Conservation (phyloP, 176 grass and related monocot genomes). For the Aegilops sharonensis region DNA sequence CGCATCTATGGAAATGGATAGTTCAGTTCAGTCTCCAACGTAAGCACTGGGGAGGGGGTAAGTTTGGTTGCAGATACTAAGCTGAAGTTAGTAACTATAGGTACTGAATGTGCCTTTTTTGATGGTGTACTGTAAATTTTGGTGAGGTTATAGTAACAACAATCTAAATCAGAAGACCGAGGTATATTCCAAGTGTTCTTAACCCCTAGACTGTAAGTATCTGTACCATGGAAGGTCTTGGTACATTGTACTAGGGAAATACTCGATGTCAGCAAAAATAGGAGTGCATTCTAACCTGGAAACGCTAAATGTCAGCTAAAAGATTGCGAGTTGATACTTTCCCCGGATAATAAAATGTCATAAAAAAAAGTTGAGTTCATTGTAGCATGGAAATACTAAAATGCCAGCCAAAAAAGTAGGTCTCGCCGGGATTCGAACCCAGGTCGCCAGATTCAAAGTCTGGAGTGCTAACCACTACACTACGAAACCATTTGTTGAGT, state of each 20-base stretch:
- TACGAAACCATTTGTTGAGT: constrained; percentile 15
- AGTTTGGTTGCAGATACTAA: not conserved
- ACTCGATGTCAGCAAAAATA: not conserved
- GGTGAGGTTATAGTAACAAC: not conserved
- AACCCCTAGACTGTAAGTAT: not conserved
- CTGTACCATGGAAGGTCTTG: not conserved
- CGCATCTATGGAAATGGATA: not conserved
- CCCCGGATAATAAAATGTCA: not conserved
- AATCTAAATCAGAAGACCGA: constrained; percentile 4
- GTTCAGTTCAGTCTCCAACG: not conserved
- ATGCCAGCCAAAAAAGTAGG: not conserved
- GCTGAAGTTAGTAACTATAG: constrained; percentile 14
- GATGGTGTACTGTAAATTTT: constrained; percentile 27
- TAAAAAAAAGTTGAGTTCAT: not conserved
- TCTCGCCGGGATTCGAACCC: constrained; percentile 96
- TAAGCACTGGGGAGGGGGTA: not conserved
- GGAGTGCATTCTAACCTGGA: not conserved
- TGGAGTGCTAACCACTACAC: constrained; percentile 99
- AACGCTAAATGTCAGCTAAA: not conserved
- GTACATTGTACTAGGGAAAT: not conserved
- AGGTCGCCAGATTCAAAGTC: constrained; percentile 99
- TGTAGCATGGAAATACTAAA: not conserved
- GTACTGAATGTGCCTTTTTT: constrained; percentile 29
- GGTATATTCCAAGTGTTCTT: constrained; percentile 26
- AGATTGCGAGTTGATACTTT: not conserved